phyloP scores from a whole-genome alignment of 306 rosid genomes.

The Malus sieversii region DNA sequence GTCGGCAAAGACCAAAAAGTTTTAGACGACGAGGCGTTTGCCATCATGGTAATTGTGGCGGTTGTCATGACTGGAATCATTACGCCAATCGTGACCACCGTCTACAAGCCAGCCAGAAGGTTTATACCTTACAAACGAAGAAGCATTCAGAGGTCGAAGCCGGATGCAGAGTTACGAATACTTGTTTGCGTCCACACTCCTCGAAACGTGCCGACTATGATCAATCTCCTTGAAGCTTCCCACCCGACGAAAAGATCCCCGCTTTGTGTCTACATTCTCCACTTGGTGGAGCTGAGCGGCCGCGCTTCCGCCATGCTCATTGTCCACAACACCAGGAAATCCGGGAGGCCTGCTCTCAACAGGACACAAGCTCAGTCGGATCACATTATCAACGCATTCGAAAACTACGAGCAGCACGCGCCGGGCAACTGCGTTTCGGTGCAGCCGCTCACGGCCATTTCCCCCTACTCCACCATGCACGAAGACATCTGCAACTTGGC shows the following conservation, averaged over 20 bases:
- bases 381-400: constrained; percentile 74
- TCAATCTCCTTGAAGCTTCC: constrained; percentile 78
- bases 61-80: constrained; percentile 57
- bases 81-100: constrained; percentile 48
- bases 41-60: constrained; percentile 72
- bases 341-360: constrained; percentile 45
- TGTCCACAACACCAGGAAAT: constrained; percentile 61
- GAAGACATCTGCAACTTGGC: constrained; percentile 79
- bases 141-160: constrained; percentile 47
- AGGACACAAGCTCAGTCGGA: constrained; percentile 83
- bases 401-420: constrained; percentile 58
- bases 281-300: constrained; percentile 80
- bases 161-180: constrained; percentile 57
- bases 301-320: constrained; percentile 97
- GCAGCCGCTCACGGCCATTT: constrained; percentile 72
- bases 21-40: constrained; percentile 69
- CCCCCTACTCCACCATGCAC: constrained; percentile 92
- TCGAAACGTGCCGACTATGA: constrained; percentile 76
- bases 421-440: constrained; percentile 38
- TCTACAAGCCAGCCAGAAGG: constrained; percentile 62
- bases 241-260: constrained; percentile 72
- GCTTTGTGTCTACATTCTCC: constrained; percentile 63
- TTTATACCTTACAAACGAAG: constrained; percentile 51
- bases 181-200: constrained; percentile 73
- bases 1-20: constrained; percentile 86